Evolutionary conservation across 2,329 filamentous ascomycete genomes (phyloP).

Genomic region (Nemania sp.): DNA sequence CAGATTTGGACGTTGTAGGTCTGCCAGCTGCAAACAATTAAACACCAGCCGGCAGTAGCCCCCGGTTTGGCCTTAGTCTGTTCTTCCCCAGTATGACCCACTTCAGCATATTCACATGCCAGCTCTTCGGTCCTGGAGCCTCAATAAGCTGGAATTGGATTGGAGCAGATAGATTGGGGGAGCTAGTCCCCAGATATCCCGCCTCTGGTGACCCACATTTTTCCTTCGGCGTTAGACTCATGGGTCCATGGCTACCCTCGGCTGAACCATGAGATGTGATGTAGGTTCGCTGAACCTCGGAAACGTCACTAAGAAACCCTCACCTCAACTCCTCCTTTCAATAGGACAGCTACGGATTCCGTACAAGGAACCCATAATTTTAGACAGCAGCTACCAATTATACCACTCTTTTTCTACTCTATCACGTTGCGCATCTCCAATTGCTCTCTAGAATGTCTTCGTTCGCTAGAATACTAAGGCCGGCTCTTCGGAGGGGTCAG

Average conservation of each 20-base stretch:
- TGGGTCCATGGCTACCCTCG: conserved; percentile 40
- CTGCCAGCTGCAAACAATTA: neutral
- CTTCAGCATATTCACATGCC: conserved; percentile 30
- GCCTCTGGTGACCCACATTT: conserved; percentile 19
- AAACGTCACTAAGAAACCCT: conserved; percentile 22
- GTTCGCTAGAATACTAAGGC: conserved; percentile 63
- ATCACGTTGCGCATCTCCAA: conserved; percentile 11
- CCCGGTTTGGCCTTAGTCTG: neutral
- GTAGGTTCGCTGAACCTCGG: conserved; percentile 6
- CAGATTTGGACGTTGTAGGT: conserved; percentile 6
- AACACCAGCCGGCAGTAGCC: conserved; percentile 22
- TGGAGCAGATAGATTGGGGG: neutral
- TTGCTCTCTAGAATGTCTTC: conserved; percentile 57
- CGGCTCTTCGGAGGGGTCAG: conserved; percentile 62
- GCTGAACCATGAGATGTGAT: conserved; percentile 26
- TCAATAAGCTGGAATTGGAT: no score
- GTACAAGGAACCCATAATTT: neutral
- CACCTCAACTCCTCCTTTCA: conserved; percentile 12
- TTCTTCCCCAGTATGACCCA: neutral
- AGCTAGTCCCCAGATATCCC: neutral
- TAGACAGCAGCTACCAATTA: neutral
- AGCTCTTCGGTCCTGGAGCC: neutral
- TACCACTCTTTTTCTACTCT: neutral
- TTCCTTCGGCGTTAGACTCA: neutral
- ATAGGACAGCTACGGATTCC: neutral